A percentile compares a stretch with the other conserved stretches of the same genome.
phyloP scores from a whole-genome alignment of 148 eudicot genomes.

The Chenopodium album region DNA sequence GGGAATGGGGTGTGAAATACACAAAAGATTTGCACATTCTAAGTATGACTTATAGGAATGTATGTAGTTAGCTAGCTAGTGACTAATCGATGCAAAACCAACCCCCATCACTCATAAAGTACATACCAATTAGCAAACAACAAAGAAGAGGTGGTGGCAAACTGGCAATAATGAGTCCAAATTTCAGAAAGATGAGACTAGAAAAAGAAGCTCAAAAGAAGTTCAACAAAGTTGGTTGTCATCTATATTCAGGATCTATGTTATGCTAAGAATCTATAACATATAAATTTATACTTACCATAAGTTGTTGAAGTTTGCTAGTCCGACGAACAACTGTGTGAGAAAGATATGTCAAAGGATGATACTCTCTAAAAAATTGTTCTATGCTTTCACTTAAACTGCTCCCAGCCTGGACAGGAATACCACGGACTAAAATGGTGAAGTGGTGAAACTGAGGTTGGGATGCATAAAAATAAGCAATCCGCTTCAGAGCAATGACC shows the following conservation, averaged over 20 bases:
- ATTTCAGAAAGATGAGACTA: neutral
- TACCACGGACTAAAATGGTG: conserved; percentile 73
- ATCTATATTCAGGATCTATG: neutral
- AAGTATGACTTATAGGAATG: neutral
- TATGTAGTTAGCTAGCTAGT: neutral
- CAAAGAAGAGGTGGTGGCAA: neutral
- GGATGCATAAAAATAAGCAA: conserved; percentile 64
- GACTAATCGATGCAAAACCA: neutral
- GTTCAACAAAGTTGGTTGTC: neutral
- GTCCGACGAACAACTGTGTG: conserved; percentile 67
- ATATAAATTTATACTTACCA: conserved; percentile 46
- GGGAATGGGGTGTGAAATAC: neutral
- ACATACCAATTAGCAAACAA: neutral
- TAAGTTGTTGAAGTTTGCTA: conserved; percentile 54
- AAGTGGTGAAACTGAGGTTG: conserved; percentile 77
- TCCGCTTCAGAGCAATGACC: conserved; percentile 59
- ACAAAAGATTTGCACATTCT: neutral
- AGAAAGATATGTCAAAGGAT: conserved; percentile 76
- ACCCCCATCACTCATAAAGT: neutral
- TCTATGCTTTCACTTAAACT: conserved; percentile 70
- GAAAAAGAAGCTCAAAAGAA: neutral
- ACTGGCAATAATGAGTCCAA: neutral
- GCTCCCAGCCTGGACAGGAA: conserved; percentile 56
- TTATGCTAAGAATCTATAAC: no score
- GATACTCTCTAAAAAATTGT: conserved; percentile 61